Evolutionary conservation across 2,329 filamentous ascomycete species (phyloP), one percentile per base, ranked within the genome.

Genomic region (Sarocladium oryzae): DNA sequence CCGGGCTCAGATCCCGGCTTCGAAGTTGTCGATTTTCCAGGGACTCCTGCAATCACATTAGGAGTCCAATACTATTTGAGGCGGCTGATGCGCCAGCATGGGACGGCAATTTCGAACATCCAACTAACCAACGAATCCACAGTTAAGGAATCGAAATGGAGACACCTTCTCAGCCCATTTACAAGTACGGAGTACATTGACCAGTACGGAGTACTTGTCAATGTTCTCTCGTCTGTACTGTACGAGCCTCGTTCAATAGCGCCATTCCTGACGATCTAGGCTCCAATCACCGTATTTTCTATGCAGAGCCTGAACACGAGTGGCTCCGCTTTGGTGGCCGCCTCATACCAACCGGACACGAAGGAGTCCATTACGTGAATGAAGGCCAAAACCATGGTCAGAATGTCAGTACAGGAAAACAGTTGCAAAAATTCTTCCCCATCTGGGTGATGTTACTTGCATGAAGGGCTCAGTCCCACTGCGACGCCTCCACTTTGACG

Each of bases 401-500:
- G 23, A 20, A 43, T n/a, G 24, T 9, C 40, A 23, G 15, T 40
- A 15, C 9, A 9, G 23, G 3, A 23, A 11, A 18, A 7, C 7
- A 40, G 7, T n/a, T 20, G 18, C 20, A 21, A n/a, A 45, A 45
- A 45, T n/a, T 9, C 23, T 45, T 28, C 28, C 9, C 40, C 24
- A 33, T 45, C 18, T 45, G 23, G 21, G 18, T 13, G 10, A 28
- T 26, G 43, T 48, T 33, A 33, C 43, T n/a, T 48, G 43, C 43
- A 48, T 48, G 26, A 48, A 33, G 7, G 40, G 21, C 26, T 24
- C 43, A 33, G 43, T 20, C 43, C 43, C 43, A 48, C 43, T 32
- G 26, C n/a, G 28, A 48, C 43, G 9, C 43, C 40, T 48, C 43
- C 43, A 48, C 28, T 21, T 33, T 32, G 43, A 15, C 43, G 43